Percentiles rank a stretch among this genome's conserved stretches.
Evolutionary conservation across 2,329 filamentous ascomycete genomes (phyloP).

Genomic region (Trichoderma afroharzianum): DNA sequence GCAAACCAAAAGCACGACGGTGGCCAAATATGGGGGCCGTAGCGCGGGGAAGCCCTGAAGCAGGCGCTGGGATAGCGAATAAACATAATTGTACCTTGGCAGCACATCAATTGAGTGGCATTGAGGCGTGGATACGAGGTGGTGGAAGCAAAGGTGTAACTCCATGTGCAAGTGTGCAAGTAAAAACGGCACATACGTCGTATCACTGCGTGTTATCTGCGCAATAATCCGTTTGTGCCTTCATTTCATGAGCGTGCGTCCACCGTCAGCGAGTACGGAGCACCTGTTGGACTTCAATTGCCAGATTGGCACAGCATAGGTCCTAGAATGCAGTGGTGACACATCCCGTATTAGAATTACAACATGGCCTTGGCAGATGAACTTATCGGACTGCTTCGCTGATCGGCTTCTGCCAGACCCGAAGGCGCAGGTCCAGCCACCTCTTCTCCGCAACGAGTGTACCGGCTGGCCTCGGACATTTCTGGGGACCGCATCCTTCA

Average conservation of each 20-base stretch:
- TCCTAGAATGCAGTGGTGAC: not conserved
- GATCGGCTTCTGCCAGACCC: too few species aligned
- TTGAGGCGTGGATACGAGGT: not conserved
- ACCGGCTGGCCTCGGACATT: not conserved
- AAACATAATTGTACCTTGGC: slow-evolving; percentile 21
- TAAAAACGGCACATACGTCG: not conserved
- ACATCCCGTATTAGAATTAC: not conserved
- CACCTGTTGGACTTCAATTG: not conserved
- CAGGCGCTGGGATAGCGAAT: not conserved
- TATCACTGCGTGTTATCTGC: not conserved
- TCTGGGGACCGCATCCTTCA: not conserved
- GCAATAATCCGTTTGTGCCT: not conserved
- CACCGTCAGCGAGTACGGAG: not conserved
- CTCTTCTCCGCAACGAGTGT: not conserved
- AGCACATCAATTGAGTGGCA: slow-evolving; percentile 21
- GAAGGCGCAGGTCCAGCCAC: not conserved
- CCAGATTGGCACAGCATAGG: not conserved
- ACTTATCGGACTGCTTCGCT: not conserved
- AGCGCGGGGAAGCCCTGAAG: slow-evolving; percentile 11
- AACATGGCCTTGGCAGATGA: not conserved
- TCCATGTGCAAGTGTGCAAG: not conserved
- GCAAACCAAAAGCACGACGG: slow-evolving; percentile 20
- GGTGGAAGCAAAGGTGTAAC: not conserved
- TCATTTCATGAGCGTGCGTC: not conserved
- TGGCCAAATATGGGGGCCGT: slow-evolving; percentile 12